Base-by-base conservation (phyloP, 148 eudicot species). In the Rhododendron vialii region DNA sequence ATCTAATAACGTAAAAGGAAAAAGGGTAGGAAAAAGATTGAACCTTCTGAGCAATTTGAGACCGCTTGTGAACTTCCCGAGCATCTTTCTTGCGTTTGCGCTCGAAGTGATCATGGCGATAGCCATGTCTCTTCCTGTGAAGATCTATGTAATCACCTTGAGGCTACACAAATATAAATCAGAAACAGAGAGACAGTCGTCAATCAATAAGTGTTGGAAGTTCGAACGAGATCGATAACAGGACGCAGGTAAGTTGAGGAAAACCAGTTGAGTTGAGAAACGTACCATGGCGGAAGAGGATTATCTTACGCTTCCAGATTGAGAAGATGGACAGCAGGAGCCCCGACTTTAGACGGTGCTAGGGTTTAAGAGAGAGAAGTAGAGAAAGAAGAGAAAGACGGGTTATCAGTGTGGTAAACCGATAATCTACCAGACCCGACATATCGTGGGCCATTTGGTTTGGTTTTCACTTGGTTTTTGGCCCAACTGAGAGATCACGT, bases 71-170 rank as follows among this genome's bases (percentile, higher is more conserved):
- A 86, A 88, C 93, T 88, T 92, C 92, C 86, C 98, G 96, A 53
- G 99, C 99, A 77, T 90, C 92, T 91, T 88, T 93, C 95, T 97
- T 97, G 30, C 98, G 96, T 86, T 94, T 92, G 79, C 99, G 95
- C 92, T 95, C 98, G 81, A 88, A 89, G 89, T 92, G 91, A 86
- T 97, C 98, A 87, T 75, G 93, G 81, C 99, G 95, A 59, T 87
- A 86, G n/a, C 99, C 99, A 94, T 93, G 1, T 89, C 98, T 91
- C 95, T 94, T 94, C 90, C 94, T 91, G 73, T 93, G 95, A 20
- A 90, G 91, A 47, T 97, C 98, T 35, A 97, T 97, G 84, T 97
- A 91, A 91, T 97, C 98, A 85, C 99, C 98, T 93, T 95, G 98
- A 65, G 99, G 95, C 98, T 97, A 24, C 30, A 81, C 5, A 20